Evolutionary conservation across 257 asterid genomes (phyloP), one percentile per base, ranked within the genome.

Genomic region (Jasminum sambac): DNA sequence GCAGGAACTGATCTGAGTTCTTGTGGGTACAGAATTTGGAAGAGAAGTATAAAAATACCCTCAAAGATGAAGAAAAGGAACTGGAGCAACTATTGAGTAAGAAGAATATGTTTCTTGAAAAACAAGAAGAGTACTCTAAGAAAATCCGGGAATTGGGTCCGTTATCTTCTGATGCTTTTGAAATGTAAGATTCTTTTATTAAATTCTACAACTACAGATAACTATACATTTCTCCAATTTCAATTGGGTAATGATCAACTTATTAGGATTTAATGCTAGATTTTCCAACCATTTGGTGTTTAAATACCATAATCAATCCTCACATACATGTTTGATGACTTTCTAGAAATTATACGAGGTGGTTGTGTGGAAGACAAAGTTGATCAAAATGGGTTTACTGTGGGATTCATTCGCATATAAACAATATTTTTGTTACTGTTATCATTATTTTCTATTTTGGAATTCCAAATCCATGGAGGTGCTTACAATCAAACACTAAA

Each of bases 141-240:
- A 95, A 89, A 83, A 95, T 95, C 62, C 85, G 99, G 72, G 99
- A 91, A 79, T 74, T 91, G 88, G 99, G 99, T 79, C 96, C 96
- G 60, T 86, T 95, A 68, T 89, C 99, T 68, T 85, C 99, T 11
- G 99, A 95, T 83, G 96, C 99, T 62, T 89, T 95, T 88, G 99
- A 95, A 76, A 95, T 76, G 99, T 94, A 91, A 77, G 69, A 68
- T 68, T 71, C 82, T 59, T 72, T 36, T 66, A 78, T 61, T n/a
- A 68, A 69, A 61, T 41, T 76, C 74, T 72, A 26, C 37, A 59
- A 64, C 25, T 36, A 63, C 72, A 11, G 55, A 76, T 39, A 43
- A 39, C 34, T 34, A 24, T 62, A 58, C 60, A 11, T 58, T 72
- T 72, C 70, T 69, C 72, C 62, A 23, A 44, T 16, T 10, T 80